Evolutionary conservation across 2,329 filamentous ascomycete genomes (phyloP).

Genomic region (Neoascochyta sp.): DNA sequence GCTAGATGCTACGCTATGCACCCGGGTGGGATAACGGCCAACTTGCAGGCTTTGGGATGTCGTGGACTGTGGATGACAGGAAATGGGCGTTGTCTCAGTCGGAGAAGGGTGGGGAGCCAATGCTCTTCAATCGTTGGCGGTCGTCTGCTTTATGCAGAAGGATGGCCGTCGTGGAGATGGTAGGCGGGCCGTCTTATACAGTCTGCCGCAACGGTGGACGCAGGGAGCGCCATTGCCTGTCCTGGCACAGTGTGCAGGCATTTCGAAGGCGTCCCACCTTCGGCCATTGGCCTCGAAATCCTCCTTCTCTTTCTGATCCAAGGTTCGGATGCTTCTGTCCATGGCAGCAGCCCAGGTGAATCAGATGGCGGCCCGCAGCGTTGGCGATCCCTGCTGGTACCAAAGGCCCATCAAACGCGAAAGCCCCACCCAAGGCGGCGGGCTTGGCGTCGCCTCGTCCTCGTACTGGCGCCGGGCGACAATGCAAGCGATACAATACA

Average conservation of each 20-base stretch:
- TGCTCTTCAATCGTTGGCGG: slow-evolving; percentile 22
- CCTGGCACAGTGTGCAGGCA: slow-evolving; percentile 31
- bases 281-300: slow-evolving; percentile 32
- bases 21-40: slow-evolving; percentile 4
- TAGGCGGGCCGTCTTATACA: slow-evolving; percentile 36
- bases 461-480: slow-evolving; percentile 16
- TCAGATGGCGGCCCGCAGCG: slow-evolving; percentile 19
- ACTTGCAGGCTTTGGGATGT: slow-evolving; percentile 11
- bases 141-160: slow-evolving; percentile 26
- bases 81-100: slow-evolving; percentile 25
- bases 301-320: slow-evolving; percentile 28
- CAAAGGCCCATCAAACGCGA: slow-evolving; percentile 9
- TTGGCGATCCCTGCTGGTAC: slow-evolving; percentile 16
- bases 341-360: slow-evolving; percentile 23
- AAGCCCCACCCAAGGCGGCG: slow-evolving; percentile 16
- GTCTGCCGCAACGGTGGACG: slow-evolving; percentile 15
- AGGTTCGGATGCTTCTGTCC: slow-evolving; percentile 20
- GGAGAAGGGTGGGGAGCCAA: slow-evolving; percentile 19
- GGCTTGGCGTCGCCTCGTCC: slow-evolving; percentile 10
- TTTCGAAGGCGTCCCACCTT: slow-evolving; percentile 28
- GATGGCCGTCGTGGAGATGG: slow-evolving; percentile 20
- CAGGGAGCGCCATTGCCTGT: slow-evolving; percentile 26
- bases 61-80: slow-evolving; percentile 17
- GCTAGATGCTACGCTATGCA: slow-evolving; percentile 9
- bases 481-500: no score